A percentile compares a stretch with the other conserved stretches of the same genome.
These are phyloP conservation scores for Ophiocordyceps sinensis DNA, from an alignment of 2,329 filamentous ascomycete genomes.

Conservation along the genomic window DNA sequence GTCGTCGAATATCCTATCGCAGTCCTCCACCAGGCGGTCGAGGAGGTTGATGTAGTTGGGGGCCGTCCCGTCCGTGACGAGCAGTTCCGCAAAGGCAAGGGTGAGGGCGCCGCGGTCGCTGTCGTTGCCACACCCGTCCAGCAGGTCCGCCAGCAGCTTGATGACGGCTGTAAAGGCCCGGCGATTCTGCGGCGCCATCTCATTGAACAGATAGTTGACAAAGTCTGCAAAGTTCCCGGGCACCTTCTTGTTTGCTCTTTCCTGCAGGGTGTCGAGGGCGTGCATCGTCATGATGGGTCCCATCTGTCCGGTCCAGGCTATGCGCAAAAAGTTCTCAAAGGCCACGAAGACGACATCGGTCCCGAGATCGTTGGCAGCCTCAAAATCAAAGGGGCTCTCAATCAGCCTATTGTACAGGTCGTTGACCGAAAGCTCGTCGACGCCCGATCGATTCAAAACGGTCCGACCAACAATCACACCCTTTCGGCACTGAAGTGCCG, in stretches of 20 bases:
- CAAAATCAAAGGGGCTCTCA: conserved; percentile 67
- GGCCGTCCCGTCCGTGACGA: conserved; percentile 63
- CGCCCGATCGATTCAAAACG: conserved; percentile 52
- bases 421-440: conserved; percentile 70
- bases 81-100: conserved; percentile 73
- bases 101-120: conserved; percentile 80
- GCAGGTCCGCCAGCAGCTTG: conserved; percentile 71
- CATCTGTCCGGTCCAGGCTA: conserved; percentile 81
- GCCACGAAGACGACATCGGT: conserved; percentile 80
- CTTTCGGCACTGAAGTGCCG: conserved; percentile 70
- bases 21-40: conserved; percentile 80
- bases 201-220: conserved; percentile 47
- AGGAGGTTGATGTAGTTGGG: conserved; percentile 78
- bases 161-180: conserved; percentile 74
- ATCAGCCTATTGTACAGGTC: conserved; percentile 81
- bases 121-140: conserved; percentile 84
- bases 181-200: conserved; percentile 55
- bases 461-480: conserved; percentile 73
- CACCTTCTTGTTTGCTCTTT: conserved; percentile 47
- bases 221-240: conserved; percentile 61
- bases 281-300: conserved; percentile 66
- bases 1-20: conserved; percentile 75
- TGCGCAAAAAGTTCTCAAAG: conserved; percentile 83
- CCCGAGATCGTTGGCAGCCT: conserved; percentile 58
- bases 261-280: conserved; percentile 61